Evolutionary conservation across 805 yeast species (phyloP).

Genomic region (Candida wancherniae): DNA sequence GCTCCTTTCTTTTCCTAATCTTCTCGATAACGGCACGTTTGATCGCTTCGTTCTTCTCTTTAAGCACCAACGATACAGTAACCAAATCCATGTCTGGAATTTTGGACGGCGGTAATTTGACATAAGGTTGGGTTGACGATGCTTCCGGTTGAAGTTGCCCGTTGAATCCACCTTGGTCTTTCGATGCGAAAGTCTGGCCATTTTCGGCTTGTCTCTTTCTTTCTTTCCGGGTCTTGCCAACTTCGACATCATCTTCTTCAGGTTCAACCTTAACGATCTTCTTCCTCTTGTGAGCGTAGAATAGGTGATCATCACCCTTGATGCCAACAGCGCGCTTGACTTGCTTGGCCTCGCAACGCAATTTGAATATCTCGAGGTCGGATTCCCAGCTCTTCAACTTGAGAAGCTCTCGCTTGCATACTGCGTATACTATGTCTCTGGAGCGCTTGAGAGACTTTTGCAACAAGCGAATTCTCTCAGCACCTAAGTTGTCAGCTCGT

Average conservation of each 20-base stretch:
- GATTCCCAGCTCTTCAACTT: slow-evolving; percentile 56
- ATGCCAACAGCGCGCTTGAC: slow-evolving; percentile 72
- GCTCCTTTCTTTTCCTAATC: slow-evolving; percentile 63
- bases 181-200: slow-evolving; percentile 13
- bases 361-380: slow-evolving; percentile 65
- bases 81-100: slow-evolving; percentile 89
- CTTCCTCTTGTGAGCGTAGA: slow-evolving; percentile 73
- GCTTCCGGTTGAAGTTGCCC: slow-evolving; percentile 16
- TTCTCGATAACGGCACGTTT: slow-evolving; percentile 83
- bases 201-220: slow-evolving; percentile 14
- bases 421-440: slow-evolving; percentile 58
- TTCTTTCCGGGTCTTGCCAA: slow-evolving; percentile 11
- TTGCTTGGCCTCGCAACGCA: slow-evolving; percentile 65
- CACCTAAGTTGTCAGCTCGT: slow-evolving; percentile 85
- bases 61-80: slow-evolving; percentile 69
- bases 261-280: slow-evolving; percentile 34
- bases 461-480: slow-evolving; percentile 71
- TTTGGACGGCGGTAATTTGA: slow-evolving; percentile 81
- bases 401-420: slow-evolving; percentile 69
- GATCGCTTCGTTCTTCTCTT: slow-evolving; percentile 72
- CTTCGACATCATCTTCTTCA: slow-evolving; percentile 27
- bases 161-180: slow-evolving; percentile 11
- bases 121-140: slow-evolving; percentile 65
- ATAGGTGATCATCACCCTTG: slow-evolving; percentile 79
- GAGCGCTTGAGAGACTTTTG: slow-evolving; percentile 77